A percentile compares a stretch with the other conserved stretches of the same genome.
These are phyloP conservation scores for Cytospora mali DNA, from an alignment of 2,329 filamentous ascomycete genomes.

Conservation along the genomic window DNA sequence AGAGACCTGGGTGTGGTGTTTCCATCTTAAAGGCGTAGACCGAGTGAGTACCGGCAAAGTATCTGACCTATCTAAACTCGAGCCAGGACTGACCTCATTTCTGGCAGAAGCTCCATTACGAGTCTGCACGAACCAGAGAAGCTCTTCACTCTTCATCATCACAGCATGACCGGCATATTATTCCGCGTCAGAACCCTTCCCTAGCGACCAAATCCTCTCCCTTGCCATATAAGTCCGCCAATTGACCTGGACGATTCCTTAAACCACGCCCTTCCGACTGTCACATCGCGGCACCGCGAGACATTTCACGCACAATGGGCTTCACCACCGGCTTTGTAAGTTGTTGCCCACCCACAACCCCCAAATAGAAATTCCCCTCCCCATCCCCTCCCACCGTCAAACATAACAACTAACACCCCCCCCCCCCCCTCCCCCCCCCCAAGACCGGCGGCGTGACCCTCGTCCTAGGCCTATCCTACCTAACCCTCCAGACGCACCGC, in stretches of 20 bases:
- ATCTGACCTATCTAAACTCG: not conserved
- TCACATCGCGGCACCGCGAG: slow-evolving; percentile 11
- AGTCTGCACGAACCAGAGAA: not conserved
- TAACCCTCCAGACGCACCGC: slow-evolving; percentile 70
- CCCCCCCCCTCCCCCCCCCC: not conserved
- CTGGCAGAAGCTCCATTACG: not conserved
- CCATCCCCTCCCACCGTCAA: slow-evolving; percentile 41
- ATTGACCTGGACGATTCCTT: slow-evolving; percentile 6
- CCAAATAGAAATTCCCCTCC: no score
- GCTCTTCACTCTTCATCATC: not conserved
- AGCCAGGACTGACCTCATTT: slow-evolving; percentile 23
- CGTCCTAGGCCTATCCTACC: slow-evolving; percentile 72
- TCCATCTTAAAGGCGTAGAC: not conserved
- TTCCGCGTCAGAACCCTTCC: not conserved
- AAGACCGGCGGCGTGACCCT: slow-evolving; percentile 77
- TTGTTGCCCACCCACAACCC: slow-evolving; percentile 28
- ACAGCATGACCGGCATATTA: not conserved
- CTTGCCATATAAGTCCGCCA: not conserved
- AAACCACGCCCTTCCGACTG: slow-evolving; percentile 33
- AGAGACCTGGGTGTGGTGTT: not conserved
- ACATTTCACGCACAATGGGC: slow-evolving; percentile 57
- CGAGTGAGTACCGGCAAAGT: not conserved
- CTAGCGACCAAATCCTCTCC: not conserved
- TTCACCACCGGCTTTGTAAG: slow-evolving; percentile 76
- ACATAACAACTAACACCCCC: slow-evolving; percentile 21